phyloP scores from a whole-genome alignment of 768 basidiomycete species.

The Polyporus arcularius region DNA sequence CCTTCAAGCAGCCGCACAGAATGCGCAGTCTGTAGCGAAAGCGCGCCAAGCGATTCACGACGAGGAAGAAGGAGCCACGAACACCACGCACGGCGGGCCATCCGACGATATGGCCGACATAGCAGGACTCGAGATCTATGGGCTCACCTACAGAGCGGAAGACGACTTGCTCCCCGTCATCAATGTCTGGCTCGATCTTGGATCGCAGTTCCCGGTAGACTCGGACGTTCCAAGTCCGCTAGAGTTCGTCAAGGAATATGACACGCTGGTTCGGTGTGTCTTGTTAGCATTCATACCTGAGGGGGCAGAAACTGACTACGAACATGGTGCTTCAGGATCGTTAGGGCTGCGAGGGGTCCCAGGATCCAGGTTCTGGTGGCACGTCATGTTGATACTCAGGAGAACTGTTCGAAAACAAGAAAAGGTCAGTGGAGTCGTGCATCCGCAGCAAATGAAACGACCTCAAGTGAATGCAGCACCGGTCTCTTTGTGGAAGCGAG shows the following conservation, averaged over 20 bases:
- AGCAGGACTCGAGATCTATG: slow-evolving; percentile 1
- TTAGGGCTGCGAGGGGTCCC: too few species aligned
- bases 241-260: background rate
- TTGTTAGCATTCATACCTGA: too few species aligned
- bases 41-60: background rate
- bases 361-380: too few species aligned
- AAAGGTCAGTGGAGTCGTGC: too few species aligned
- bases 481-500: too few species aligned
- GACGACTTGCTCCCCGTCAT: slow-evolving; percentile 2
- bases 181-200: slow-evolving; percentile 3
- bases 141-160: background rate
- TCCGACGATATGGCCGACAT: background rate
- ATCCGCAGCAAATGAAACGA: too few species aligned
- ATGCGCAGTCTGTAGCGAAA: background rate
- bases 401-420: too few species aligned
- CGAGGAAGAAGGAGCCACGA: background rate
- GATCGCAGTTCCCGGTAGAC: background rate
- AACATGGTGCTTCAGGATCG: too few species aligned
- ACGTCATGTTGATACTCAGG: too few species aligned
- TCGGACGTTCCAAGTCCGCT: slow-evolving; percentile 1
- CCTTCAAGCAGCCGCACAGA: background rate
- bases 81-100: too few species aligned
- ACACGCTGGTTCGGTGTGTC: background rate
- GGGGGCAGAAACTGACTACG: too few species aligned
- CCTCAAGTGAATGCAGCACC: too few species aligned